Evolutionary conservation across 2,329 filamentous ascomycete species (phyloP).

Genomic region (Pseudogymnoascus sp.): DNA sequence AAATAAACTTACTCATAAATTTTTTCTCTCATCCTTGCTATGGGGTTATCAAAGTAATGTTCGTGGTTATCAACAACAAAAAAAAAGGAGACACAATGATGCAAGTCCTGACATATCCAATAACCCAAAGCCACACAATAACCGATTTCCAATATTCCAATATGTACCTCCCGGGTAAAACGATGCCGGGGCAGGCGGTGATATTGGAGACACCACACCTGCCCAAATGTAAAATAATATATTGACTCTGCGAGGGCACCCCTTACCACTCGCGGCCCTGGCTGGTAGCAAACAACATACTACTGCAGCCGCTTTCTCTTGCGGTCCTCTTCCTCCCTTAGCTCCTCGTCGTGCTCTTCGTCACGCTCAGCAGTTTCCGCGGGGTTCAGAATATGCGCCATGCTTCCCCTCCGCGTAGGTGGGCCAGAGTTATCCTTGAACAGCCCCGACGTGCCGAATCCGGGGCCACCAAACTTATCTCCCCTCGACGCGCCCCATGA

Average conservation of each 20-base stretch:
- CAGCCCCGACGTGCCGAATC: slow-evolving; percentile 26
- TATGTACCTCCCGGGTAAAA: slow-evolving; percentile 6
- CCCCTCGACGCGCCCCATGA: slow-evolving; percentile 27
- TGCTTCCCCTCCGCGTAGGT: slow-evolving; percentile 60
- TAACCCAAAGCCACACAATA: neutral
- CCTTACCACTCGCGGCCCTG: neutral
- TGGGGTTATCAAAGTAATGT: slow-evolving; percentile 4
- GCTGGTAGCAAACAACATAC: neutral
- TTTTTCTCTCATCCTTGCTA: neutral
- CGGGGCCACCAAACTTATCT: slow-evolving; percentile 20
- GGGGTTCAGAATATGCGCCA: slow-evolving; percentile 66
- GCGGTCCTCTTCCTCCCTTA: slow-evolving; percentile 49
- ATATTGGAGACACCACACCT: neutral
- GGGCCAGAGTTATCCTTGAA: slow-evolving; percentile 42
- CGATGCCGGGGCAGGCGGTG: neutral
- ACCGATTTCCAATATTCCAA: neutral
- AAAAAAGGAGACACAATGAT: neutral
- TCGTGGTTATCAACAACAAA: neutral
- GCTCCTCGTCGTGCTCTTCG: slow-evolving; percentile 59
- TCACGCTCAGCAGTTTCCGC: slow-evolving; percentile 60
- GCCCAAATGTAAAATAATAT: slow-evolving; percentile 1
- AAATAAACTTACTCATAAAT: neutral
- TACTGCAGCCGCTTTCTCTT: slow-evolving; percentile 55
- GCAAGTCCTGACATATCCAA: neutral
- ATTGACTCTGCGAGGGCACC: neutral